phyloP scores from a whole-genome alignment of 495 filamentous ascomycete genomes.

The Penicillium diatomitis region DNA sequence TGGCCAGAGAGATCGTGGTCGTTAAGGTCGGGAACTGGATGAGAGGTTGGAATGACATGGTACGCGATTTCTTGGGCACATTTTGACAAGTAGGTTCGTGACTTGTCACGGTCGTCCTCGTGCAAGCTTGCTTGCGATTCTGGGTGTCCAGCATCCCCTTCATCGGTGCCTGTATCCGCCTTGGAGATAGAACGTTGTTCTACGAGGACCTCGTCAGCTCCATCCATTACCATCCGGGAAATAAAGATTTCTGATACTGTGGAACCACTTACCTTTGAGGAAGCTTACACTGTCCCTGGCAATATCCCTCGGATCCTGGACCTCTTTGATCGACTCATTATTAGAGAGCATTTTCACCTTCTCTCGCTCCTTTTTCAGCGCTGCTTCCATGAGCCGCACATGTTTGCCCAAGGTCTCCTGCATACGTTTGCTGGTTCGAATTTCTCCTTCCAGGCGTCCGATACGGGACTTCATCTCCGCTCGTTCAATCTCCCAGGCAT shows the following conservation, averaged over 20 bases:
- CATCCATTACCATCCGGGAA: too few species aligned
- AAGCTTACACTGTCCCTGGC: constrained; percentile 34
- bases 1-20: constrained; percentile 40
- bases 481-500: constrained; percentile 97
- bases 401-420: constrained; percentile 84
- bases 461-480: constrained; percentile 99
- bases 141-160: constrained; percentile 36
- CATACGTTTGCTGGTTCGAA: constrained; percentile 71
- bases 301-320: constrained; percentile 33
- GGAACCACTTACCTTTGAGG: constrained; percentile 24
- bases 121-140: constrained; percentile 51
- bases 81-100: constrained; percentile 43
- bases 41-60: constrained; percentile 43
- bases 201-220: constrained; percentile 2
- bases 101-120: constrained; percentile 43
- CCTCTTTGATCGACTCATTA: constrained; percentile 40
- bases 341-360: constrained; percentile 37
- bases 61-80: constrained; percentile 47
- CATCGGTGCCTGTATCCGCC: constrained; percentile 27
- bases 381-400: constrained; percentile 81
- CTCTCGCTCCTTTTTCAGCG: constrained; percentile 67
- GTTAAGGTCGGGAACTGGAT: constrained; percentile 35
- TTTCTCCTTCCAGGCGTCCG: constrained; percentile 86
- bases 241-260: neutral
- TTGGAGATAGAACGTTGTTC: constrained; percentile 31